A percentile compares a stretch with the other conserved stretches of the same genome.
These are phyloP conservation scores for Gymnopilus junonius DNA, from an alignment of 768 basidiomycete species.

Conservation along the genomic window DNA sequence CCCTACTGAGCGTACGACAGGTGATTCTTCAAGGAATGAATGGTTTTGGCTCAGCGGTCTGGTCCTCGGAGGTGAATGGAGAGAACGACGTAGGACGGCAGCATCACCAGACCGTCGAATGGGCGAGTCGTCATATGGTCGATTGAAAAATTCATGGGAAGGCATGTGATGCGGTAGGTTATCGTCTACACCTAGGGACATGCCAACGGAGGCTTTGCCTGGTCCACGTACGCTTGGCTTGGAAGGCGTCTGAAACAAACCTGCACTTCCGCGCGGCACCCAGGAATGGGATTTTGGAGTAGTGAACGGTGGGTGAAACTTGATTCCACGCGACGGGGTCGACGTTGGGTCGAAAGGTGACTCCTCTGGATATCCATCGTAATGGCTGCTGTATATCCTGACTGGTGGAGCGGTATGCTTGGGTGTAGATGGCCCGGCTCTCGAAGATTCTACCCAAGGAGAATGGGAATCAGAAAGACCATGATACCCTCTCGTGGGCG, in stretches of 20 bases:
- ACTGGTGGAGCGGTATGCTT: slow-evolving; percentile 41
- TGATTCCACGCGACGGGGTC: slow-evolving; percentile 81
- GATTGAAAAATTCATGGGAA: slow-evolving; percentile 27
- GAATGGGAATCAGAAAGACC: slow-evolving; percentile 34
- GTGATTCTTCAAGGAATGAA: slow-evolving; percentile 37
- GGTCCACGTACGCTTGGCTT: slow-evolving; percentile 34
- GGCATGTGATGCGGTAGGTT: slow-evolving; percentile 14
- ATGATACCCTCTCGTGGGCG: slow-evolving; percentile 42
- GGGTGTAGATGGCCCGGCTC: slow-evolving; percentile 60
- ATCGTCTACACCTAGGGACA: slow-evolving; percentile 28
- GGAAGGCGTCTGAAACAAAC: slow-evolving; percentile 60
- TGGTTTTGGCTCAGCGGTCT: slow-evolving; percentile 20
- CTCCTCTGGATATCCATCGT: slow-evolving; percentile 47
- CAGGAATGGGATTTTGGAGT: slow-evolving; percentile 66
- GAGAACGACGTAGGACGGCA: slow-evolving; percentile 33
- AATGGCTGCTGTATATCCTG: slow-evolving; percentile 42
- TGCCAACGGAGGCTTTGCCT: not conserved
- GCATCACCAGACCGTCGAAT: slow-evolving; percentile 46
- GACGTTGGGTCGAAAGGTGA: slow-evolving; percentile 78
- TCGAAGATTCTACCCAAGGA: slow-evolving; percentile 53
- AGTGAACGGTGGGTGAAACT: slow-evolving; percentile 57
- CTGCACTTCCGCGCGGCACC: slow-evolving; percentile 38
- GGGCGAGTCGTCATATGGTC: slow-evolving; percentile 56
- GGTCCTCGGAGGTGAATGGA: slow-evolving; percentile 34
- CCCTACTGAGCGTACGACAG: slow-evolving; percentile 31